These are phyloP conservation scores for Eimeria sp. DNA, from an alignment of 169 alveolate genomes.

Conservation along the genomic window DNA sequence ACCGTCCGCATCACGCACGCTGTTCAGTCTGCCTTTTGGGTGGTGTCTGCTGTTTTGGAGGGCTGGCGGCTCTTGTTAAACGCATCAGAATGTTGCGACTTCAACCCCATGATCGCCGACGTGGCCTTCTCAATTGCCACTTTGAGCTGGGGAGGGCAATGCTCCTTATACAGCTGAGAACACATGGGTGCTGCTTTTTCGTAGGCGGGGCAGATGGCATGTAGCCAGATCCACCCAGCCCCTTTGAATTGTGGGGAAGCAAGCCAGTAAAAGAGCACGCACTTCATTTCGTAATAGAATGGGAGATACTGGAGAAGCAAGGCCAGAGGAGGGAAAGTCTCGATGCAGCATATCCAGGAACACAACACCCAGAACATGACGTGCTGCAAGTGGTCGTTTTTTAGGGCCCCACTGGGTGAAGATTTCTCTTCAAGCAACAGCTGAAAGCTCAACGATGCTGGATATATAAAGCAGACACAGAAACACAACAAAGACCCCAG, in stretches of 20 bases:
- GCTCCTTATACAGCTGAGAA: slow-evolving; percentile 56
- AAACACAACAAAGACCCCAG: slow-evolving; percentile 78
- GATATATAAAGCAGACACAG: slow-evolving; percentile 78
- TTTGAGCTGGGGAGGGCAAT: slow-evolving; percentile 53
- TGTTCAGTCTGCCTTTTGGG: slow-evolving; percentile 55
- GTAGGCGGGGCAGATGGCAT: slow-evolving; percentile 69
- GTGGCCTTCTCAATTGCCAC: slow-evolving; percentile 43
- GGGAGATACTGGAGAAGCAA: slow-evolving; percentile 66
- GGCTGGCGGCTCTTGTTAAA: slow-evolving; percentile 76
- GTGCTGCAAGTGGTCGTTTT: slow-evolving; percentile 77
- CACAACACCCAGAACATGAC: slow-evolving; percentile 79
- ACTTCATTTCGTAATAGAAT: slow-evolving; percentile 72
- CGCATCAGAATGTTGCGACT: slow-evolving; percentile 51
- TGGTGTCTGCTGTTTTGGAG: slow-evolving; percentile 44
- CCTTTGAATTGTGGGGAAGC: slow-evolving; percentile 82
- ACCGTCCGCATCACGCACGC: not conserved
- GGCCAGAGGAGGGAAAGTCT: slow-evolving; percentile 52
- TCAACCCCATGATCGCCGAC: not conserved
- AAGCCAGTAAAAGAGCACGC: slow-evolving; percentile 83
- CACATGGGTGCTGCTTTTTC: slow-evolving; percentile 66
- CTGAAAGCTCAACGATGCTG: slow-evolving; percentile 79
- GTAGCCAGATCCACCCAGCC: slow-evolving; percentile 83
- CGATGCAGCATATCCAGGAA: slow-evolving; percentile 75
- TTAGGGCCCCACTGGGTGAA: slow-evolving; percentile 61
- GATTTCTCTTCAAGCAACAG: slow-evolving; percentile 71